Evolutionary conservation across 1,284 basidiomycete species (phyloP).

Genomic region (Sanghuangporus sanghuang): DNA sequence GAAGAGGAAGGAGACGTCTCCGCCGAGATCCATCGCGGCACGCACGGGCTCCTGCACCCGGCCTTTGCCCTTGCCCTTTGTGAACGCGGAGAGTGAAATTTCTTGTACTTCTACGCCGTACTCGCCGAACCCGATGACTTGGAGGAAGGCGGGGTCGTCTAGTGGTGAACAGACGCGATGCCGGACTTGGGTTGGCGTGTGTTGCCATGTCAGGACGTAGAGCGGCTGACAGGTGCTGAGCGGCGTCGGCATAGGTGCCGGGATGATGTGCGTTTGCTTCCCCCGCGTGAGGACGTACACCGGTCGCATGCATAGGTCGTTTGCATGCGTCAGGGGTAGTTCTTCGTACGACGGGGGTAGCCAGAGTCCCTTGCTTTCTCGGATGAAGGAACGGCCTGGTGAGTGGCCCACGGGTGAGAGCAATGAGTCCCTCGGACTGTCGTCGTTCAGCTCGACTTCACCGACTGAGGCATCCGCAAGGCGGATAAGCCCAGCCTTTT

Average conservation of each 20-base stretch:
- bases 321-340: conserved; percentile 18
- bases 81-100: conserved; percentile 36
- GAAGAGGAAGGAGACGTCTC: conserved; percentile 58
- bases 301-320: conserved; percentile 27
- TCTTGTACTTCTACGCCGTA: conserved; percentile 71
- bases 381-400: conserved; percentile 19
- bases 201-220: conserved; percentile 52
- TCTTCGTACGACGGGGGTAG: conserved; percentile 16
- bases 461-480: conserved; percentile 72
- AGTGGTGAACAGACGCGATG: conserved; percentile 43
- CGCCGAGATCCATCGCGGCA: conserved; percentile 58
- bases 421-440: conserved; percentile 23
- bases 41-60: conserved; percentile 40
- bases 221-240: conserved; percentile 44
- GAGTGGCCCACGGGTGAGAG: conserved; percentile 24
- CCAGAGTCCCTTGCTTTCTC: conserved; percentile 19
- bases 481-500: conserved; percentile 75
- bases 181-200: conserved; percentile 47
- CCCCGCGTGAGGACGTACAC: conserved; percentile 67
- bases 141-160: conserved; percentile 44
- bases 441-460: conserved; percentile 65
- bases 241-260: conserved; percentile 58
- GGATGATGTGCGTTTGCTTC: conserved; percentile 59
- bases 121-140: conserved; percentile 61
- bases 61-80: conserved; percentile 41